Evolutionary conservation across 371 early-diverging fungal species (phyloP).

Genomic region (Mortierella sp.): DNA sequence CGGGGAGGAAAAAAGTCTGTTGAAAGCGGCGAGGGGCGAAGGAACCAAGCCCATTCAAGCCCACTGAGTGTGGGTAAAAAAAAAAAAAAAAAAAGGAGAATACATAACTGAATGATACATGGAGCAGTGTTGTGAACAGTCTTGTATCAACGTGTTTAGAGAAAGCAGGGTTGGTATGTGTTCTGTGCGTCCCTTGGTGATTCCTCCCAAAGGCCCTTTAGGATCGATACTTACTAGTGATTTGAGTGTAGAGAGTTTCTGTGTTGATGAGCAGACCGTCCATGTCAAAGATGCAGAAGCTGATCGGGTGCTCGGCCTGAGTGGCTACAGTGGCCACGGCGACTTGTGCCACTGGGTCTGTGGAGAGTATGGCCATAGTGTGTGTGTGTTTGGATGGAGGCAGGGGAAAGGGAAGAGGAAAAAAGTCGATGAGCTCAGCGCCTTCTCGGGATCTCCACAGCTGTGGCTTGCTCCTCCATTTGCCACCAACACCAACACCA

Average conservation of each 20-base stretch:
- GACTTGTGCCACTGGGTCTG: conserved; percentile 5
- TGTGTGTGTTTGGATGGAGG: neutral
- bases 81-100: no score
- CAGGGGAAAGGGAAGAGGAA: neutral
- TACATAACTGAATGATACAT: no score
- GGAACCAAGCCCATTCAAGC: no score
- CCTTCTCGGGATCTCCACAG: neutral
- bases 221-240: conserved; percentile 64
- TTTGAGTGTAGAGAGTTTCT: conserved; percentile 89
- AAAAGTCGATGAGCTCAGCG: no score
- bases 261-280: conserved; percentile 84
- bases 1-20: no score
- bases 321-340: neutral
- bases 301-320: conserved; percentile 58
- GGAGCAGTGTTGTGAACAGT: no score
- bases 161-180: no score
- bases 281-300: conserved; percentile 91
- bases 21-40: no score
- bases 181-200: no score
- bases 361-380: conserved; percentile 25
- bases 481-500: neutral
- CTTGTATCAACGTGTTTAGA: no score
- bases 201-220: neutral
- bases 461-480: neutral
- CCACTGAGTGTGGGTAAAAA: no score